Conservation (phyloP, 768 basidiomycete species). For the Tulasnella sp. region DNA sequence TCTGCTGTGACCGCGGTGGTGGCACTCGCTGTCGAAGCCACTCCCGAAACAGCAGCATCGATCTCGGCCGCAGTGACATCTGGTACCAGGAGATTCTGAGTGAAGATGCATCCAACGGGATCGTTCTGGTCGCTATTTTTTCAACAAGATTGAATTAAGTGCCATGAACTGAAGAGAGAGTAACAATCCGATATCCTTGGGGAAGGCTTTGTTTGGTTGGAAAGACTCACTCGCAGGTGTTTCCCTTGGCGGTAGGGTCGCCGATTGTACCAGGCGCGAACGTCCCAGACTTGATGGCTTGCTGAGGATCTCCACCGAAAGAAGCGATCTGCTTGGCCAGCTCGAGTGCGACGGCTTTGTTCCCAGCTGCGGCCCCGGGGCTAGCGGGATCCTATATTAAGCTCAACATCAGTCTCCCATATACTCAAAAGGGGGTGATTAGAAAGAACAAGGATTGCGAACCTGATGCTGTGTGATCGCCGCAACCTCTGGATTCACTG, state of each 20-base stretch:
- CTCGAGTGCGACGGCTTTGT: slow-evolving; percentile 52
- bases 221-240: slow-evolving; percentile 36
- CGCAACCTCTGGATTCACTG: slow-evolving; percentile 54
- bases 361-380: slow-evolving; percentile 40
- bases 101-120: slow-evolving; percentile 48
- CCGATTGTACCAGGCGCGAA: slow-evolving; percentile 45
- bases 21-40: slow-evolving; percentile 3
- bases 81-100: slow-evolving; percentile 44
- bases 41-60: slow-evolving; percentile 29
- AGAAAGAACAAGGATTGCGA: too few relatives aligned
- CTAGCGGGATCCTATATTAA: slow-evolving; percentile 63
- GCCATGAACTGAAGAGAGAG: not conserved
- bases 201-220: not conserved
- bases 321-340: slow-evolving; percentile 52
- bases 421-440: too few relatives aligned
- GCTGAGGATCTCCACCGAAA: slow-evolving; percentile 51
- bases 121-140: slow-evolving; percentile 36
- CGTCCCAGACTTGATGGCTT: slow-evolving; percentile 48
- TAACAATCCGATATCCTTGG: too few relatives aligned
- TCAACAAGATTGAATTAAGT: not conserved
- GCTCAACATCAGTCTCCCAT: too few relatives aligned
- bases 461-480: slow-evolving; percentile 53
- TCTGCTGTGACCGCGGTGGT: not conserved
- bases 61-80: slow-evolving; percentile 51
- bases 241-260: slow-evolving; percentile 45